Evolutionary conservation across 2,329 filamentous ascomycete genomes (phyloP).

Genomic region (Epichloe scottii): DNA sequence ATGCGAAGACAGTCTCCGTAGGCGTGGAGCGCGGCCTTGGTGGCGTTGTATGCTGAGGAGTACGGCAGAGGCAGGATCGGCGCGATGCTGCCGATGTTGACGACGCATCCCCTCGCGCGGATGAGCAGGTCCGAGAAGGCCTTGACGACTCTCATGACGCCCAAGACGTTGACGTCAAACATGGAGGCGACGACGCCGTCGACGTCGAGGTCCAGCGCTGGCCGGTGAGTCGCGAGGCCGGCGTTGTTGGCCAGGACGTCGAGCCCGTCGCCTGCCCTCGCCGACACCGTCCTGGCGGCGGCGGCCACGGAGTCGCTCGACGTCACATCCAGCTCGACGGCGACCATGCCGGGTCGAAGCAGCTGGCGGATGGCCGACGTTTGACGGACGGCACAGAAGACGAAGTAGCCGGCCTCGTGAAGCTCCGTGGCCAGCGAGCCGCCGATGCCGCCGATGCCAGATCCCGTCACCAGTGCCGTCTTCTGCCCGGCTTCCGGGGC

Average conservation of each 20-base stretch:
- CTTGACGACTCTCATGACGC: slow-evolving; percentile 14
- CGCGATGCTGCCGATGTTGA: slow-evolving; percentile 15
- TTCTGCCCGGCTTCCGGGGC: slow-evolving; percentile 1
- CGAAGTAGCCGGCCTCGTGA: slow-evolving; percentile 14
- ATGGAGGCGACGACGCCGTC: slow-evolving; percentile 19
- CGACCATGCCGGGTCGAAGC: slow-evolving; percentile 10
- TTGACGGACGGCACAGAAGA: slow-evolving; percentile 22
- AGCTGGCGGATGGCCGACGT: slow-evolving; percentile 13
- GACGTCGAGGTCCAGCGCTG: slow-evolving; percentile 17
- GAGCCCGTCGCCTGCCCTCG: slow-evolving; percentile 9
- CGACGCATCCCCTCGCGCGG: slow-evolving; percentile 11
- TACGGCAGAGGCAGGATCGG: slow-evolving; percentile 12
- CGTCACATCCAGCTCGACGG: slow-evolving; percentile 21
- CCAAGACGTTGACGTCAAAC: slow-evolving; percentile 32
- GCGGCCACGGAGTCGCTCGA: slow-evolving; percentile 14
- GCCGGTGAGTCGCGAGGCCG: slow-evolving; percentile 11
- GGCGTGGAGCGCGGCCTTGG: slow-evolving; percentile 13
- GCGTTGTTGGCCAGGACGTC: slow-evolving; percentile 14
- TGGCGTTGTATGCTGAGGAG: slow-evolving; percentile 11
- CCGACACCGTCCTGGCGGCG: slow-evolving; percentile 8
- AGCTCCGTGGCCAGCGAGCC: slow-evolving; percentile 14
- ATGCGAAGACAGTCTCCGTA: slow-evolving; percentile 11
- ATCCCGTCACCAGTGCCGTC: slow-evolving; percentile 3
- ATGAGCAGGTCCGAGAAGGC: slow-evolving; percentile 11
- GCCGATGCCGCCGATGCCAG: slow-evolving; percentile 14